These are phyloP conservation scores for Phytopythium delawarense DNA, from an alignment of 352 stramenopile species.

Conservation along the genomic window DNA sequence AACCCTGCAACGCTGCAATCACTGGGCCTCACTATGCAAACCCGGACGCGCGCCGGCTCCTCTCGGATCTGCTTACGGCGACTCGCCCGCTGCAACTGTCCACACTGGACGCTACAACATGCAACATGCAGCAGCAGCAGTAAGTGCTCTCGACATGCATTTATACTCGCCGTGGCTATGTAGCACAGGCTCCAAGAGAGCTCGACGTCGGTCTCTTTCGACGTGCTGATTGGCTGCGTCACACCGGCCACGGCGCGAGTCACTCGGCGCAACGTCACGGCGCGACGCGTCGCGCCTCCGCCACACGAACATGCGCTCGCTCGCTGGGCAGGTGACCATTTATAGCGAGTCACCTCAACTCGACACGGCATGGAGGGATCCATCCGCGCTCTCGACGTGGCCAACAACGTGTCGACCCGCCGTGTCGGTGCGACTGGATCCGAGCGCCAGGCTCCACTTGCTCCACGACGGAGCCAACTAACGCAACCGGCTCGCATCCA, in stretches of 20 bases:
- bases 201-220: background rate
- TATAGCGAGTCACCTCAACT: no score
- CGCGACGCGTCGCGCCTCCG: background rate
- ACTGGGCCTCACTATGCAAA: background rate
- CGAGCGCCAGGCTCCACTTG: background rate
- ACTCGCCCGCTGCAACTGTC: no score
- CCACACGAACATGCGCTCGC: background rate
- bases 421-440: background rate
- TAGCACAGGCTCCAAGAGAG: background rate
- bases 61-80: no score
- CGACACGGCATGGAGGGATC: no score
- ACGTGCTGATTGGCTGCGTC: constrained; percentile 3
- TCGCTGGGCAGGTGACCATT: background rate
- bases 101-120: no score
- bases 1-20: background rate
- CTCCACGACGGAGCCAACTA: background rate
- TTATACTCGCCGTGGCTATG: no score
- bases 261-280: background rate
- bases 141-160: no score
- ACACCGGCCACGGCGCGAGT: background rate
- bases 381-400: no score
- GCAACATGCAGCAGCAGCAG: no score
- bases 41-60: no score
- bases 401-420: background rate
- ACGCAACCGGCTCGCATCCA: no score